Base-by-base conservation (phyloP, 306 rosid species). In the Astragalus membranaceus region DNA sequence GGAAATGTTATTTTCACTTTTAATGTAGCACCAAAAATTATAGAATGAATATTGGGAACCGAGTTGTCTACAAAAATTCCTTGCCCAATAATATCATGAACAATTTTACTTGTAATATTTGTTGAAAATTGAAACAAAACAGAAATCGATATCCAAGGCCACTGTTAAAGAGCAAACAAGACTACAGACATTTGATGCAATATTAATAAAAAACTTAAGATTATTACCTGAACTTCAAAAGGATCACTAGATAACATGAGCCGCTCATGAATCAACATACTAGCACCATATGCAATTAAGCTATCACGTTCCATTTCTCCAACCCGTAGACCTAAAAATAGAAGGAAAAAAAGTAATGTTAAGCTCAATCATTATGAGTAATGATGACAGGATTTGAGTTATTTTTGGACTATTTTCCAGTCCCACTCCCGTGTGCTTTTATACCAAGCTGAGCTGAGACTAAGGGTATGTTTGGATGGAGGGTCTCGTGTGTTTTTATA, bases 281-380 rank as follows among this genome's bases (percentile, higher is more conserved):
- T 94, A 70, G 98, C 97, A 46, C 98, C 97, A 84, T 94, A 94
- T 1, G 98, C 98, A 79, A 94, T 88, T 81, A 90, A 78, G 74
- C 96, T 87, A 88, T 94, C 96, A 0, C 97, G 96, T 80, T 94
- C 98, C 98, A 90, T 94, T 86, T 94, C 98, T 74, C 98, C 97
- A 9, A 90, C 95, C 4, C 98, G 96, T 13, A 94, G 84, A 60
- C 97, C 98, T 92, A 75, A 52, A 79, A 68, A 76, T 17, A 69
- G 14, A 39, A 61, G n/a, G 58, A 37, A 36, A 59, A 16, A 33
- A 47, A 67, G 52, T 10, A 5, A 69, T 2, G 75, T 56, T 37
- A 65, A 54, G 8, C 51, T 63, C 51, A 10, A 69, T 11, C 29
- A 63, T 12, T 32, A 29, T 23, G 26, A 23, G 26, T 23, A 23